These are phyloP conservation scores for Penicillium herquei DNA, from an alignment of 495 filamentous ascomycete species.

Conservation along the genomic window DNA sequence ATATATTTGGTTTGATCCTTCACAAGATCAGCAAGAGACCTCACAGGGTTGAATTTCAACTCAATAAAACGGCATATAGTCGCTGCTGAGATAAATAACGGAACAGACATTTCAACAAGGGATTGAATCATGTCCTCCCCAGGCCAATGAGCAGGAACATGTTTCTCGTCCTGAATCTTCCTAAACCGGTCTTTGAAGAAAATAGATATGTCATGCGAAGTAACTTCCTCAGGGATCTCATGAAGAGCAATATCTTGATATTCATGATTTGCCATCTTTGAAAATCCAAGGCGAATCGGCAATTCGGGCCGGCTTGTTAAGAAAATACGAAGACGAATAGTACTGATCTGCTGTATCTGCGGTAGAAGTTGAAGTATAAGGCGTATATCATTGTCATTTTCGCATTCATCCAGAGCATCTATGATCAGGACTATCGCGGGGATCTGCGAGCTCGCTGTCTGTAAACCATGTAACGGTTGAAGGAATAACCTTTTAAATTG, in stretches of 20 bases:
- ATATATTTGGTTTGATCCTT: background rate
- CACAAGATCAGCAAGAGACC: background rate
- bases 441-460: background rate
- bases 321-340: constrained; percentile 20
- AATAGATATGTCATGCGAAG: background rate
- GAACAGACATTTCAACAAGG: background rate
- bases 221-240: background rate
- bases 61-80: background rate
- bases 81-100: constrained; percentile 1
- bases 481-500: background rate
- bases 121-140: background rate
- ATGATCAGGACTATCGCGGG: background rate
- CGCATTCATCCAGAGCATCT: constrained; percentile 6
- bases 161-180: background rate
- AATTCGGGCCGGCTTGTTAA: constrained; percentile 46
- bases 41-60: background rate
- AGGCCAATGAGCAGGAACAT: background rate
- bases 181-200: background rate
- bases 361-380: constrained; percentile 19
- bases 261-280: constrained; percentile 4
- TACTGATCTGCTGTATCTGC: constrained; percentile 1
- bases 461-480: constrained; percentile 10
- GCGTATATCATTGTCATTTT: background rate
- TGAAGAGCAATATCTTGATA: constrained; percentile 1
- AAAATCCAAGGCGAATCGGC: constrained; percentile 34